Conservation (phyloP, 345 rosid genomes). For the Gossypium anomalum region DNA sequence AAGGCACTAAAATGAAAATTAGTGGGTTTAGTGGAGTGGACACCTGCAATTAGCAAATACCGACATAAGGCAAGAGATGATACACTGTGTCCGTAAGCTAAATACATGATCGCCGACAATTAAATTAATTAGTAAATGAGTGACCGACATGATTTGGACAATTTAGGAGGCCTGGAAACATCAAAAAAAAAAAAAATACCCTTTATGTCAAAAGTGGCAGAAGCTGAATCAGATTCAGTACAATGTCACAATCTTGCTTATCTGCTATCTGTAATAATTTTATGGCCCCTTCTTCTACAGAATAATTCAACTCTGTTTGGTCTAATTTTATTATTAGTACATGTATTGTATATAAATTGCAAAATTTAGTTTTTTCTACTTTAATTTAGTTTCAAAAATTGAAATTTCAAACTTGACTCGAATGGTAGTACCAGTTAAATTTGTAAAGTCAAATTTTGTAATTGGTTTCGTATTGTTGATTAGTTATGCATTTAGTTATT, state of each 20-base stretch:
- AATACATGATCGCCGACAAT: neutral
- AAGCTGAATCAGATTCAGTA: slow-evolving; percentile 1
- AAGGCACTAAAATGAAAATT: neutral
- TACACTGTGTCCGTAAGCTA: neutral
- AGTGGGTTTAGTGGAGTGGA: neutral
- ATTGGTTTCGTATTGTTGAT: too few species aligned
- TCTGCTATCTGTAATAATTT: neutral
- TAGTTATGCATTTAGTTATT: too few species aligned
- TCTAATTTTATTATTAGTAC: too few species aligned
- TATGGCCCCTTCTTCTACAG: neutral
- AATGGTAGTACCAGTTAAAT: too few species aligned
- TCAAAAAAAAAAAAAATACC: neutral
- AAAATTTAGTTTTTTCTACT: too few species aligned
- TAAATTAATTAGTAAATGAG: neutral
- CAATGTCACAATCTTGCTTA: slow-evolving; percentile 3
- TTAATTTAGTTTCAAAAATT: too few species aligned
- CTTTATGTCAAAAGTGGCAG: neutral
- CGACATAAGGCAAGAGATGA: neutral
- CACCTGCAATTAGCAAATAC: neutral
- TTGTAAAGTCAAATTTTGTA: too few species aligned
- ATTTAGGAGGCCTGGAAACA: neutral
- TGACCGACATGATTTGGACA: neutral
- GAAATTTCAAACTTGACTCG: too few species aligned
- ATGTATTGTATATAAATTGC: too few species aligned
- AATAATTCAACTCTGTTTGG: neutral